Evolutionary conservation across 2,329 filamentous ascomycete species (phyloP).

Genomic region (Emmonsiellopsis sp.): DNA sequence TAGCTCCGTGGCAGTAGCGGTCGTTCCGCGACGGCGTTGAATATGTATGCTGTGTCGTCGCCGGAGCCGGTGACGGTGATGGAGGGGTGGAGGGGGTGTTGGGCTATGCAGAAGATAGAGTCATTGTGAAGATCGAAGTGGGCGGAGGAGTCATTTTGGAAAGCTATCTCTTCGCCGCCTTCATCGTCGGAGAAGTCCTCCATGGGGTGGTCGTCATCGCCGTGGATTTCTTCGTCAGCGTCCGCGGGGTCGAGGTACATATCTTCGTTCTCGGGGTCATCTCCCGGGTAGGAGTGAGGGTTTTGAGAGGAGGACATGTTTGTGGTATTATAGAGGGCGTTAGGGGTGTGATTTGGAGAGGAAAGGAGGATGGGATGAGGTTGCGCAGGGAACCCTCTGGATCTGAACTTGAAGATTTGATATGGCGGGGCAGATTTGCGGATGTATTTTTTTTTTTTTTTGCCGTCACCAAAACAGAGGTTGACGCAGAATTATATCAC

Average conservation of each 20-base stretch:
- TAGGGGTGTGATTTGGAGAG: neutral
- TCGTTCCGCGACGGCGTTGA: constrained; percentile 59
- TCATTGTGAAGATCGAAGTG: constrained; percentile 88
- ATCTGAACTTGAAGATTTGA: neutral
- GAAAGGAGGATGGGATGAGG: neutral
- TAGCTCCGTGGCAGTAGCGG: constrained; percentile 71
- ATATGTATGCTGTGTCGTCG: constrained; percentile 77
- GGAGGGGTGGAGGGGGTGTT: constrained; percentile 69
- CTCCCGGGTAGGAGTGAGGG: constrained; percentile 16
- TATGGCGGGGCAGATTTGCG: neutral
- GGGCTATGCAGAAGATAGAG: constrained; percentile 88
- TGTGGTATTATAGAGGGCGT: neutral
- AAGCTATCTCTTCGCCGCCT: constrained; percentile 55
- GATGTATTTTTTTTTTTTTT: neutral
- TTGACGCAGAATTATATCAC: neutral
- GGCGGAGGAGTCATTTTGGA: constrained; percentile 86
- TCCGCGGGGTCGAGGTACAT: constrained; percentile 70
- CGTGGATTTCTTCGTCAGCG: constrained; percentile 64
- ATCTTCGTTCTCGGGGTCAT: constrained; percentile 51
- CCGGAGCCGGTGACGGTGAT: constrained; percentile 83
- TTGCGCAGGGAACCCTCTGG: too few relatives aligned
- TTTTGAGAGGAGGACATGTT: constrained; percentile 4
- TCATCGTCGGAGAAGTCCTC: constrained; percentile 61
- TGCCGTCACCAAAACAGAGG: too few relatives aligned
- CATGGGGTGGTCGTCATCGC: constrained; percentile 67